These are phyloP conservation scores for Termitomyces eurrhizus DNA, from an alignment of 768 basidiomycete species.

Conservation along the genomic window DNA sequence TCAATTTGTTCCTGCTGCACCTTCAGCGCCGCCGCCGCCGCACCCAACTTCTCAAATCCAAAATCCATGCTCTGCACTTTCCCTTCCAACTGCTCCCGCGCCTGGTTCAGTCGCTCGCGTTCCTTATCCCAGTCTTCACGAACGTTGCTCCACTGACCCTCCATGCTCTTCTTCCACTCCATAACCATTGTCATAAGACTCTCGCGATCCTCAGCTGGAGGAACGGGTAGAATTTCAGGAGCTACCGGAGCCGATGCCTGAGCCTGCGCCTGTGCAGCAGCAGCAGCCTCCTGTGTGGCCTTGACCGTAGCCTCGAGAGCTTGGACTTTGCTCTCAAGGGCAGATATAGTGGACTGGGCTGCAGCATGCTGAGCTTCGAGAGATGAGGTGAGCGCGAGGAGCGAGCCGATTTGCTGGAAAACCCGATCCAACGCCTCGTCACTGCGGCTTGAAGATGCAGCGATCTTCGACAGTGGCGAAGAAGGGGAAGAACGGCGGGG, in stretches of 20 bases:
- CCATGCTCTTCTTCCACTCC: conserved; percentile 76
- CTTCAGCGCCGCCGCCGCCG: conserved; percentile 18
- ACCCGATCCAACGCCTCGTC: conserved; percentile 62
- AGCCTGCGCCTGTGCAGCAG: conserved; percentile 6
- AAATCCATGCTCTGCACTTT: conserved; percentile 51
- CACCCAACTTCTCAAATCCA: conserved; percentile 42
- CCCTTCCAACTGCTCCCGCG: conserved; percentile 80
- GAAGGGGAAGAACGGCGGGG: conserved; percentile 19
- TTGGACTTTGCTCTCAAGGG: conserved; percentile 64
- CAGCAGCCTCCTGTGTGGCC: conserved; percentile 36
- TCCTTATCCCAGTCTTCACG: conserved; percentile 83
- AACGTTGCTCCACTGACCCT: conserved; percentile 74
- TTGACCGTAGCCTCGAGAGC: conserved; percentile 64
- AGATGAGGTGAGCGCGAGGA: conserved; percentile 65
- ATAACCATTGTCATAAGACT: conserved; percentile 50
- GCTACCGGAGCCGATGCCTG: conserved; percentile 8
- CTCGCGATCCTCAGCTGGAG: conserved; percentile 33
- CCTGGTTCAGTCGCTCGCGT: conserved; percentile 66
- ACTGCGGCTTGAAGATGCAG: conserved; percentile 28
- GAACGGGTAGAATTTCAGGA: conserved; percentile 6
- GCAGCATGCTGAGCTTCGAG: conserved; percentile 76
- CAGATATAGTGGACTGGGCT: conserved; percentile 71
- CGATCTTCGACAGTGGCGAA: conserved; percentile 24
- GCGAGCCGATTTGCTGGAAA: conserved; percentile 69
- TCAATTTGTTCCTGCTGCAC: conserved; percentile 18